Base-by-base conservation (phyloP, 495 filamentous ascomycete genomes). In the Astrothelium subdiscretum region DNA sequence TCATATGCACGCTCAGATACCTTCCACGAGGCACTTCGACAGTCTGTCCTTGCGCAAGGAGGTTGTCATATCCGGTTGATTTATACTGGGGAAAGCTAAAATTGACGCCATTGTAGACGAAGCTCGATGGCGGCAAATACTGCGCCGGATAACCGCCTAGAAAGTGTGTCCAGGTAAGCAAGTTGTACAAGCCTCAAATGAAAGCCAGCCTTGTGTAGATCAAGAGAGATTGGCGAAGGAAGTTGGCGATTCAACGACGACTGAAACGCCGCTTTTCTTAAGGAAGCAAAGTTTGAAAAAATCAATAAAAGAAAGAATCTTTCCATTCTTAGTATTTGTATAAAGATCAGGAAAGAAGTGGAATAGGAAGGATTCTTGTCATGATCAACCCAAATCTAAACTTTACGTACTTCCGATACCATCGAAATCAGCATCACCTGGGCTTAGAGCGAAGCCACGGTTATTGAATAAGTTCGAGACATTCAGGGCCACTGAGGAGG, bases 71-170 rank as follows among this genome's bases (percentile, higher is more conserved):
- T 12, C 66, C 63, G 0, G 73, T 62, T 11, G 71, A 68, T 52
- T 78, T 78, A 60, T 81, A 81, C 24, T 72, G 71, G 1, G 79
- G 73, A 44, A 81, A 81, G 0, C 62, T 65, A 63, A 79, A 82
- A n/a, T 69, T 70, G 57, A 80, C 69, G 13, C 78, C 76, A 11
- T 73, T 72, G 35, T 78, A 74, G 6, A 67, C 65, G 20, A 78
- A 79, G 29, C 40, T 72, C 42, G 75, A 73, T 3, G 66, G 65
- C 22, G 78, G 77, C 1, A 78, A 68, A 63, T 69, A 70, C 31
- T 72, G 68, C 8, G 74, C 74, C 1, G 78, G 78, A 63, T 80
- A 82, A 1, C 75, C 74, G 60, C 77, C 75, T 73, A 59, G 4
- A 59, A 13, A 8, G 24, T 11, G n/a, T 59, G 24, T 32, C 27